Evolutionary conservation across 495 filamentous ascomycete species (phyloP), one percentile per base, ranked within the genome.

Genomic region (Aspergillus funiculosus): DNA sequence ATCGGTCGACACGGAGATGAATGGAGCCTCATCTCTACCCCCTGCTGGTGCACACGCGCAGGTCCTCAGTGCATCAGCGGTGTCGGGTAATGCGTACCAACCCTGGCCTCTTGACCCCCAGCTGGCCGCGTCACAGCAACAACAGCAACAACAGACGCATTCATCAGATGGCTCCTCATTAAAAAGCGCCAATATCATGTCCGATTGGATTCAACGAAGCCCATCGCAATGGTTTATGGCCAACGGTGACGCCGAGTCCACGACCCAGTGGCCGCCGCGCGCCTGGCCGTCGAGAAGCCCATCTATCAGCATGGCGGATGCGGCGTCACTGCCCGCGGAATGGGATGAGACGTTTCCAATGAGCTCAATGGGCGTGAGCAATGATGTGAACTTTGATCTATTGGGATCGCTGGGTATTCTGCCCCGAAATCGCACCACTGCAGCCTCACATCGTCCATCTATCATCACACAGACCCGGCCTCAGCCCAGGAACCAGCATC

Each of bases 321-420:
- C 39, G 13, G 21, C 39, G 5, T 30, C 39, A 14, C 30, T 42
- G 2, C 39, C 39, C 1, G 14, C 13, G 27, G 39, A 42, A 10
- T 42, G 39, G 39, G 39, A 42, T 15, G 39, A 42, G 13, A 9
- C 17, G 8, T 15, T 42, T 4, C 39, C 30, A 15, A 8, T 31
- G 6, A 27, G 39, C 9, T 11, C 21, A n/a, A 17, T 14, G 7
- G 38, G 38, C n/a, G 21, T 31, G 7, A 27, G 19, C 14, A 42
- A 30, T 11, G 39, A 42, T 4, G 31, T 42, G 17, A 26, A 42
- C 25, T 42, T 42, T 14, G 39, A 42, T 17, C 39, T 42, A 13
- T 27, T 42, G 14, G 39, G 39, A 25, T 42, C 39, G 1, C 39
- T 42, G 15, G 39, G 39, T 7, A 27, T 42, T 29, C 27, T 42